Conservation (phyloP, 495 filamentous ascomycete species). For the Talaromyces trachyspermus region DNA sequence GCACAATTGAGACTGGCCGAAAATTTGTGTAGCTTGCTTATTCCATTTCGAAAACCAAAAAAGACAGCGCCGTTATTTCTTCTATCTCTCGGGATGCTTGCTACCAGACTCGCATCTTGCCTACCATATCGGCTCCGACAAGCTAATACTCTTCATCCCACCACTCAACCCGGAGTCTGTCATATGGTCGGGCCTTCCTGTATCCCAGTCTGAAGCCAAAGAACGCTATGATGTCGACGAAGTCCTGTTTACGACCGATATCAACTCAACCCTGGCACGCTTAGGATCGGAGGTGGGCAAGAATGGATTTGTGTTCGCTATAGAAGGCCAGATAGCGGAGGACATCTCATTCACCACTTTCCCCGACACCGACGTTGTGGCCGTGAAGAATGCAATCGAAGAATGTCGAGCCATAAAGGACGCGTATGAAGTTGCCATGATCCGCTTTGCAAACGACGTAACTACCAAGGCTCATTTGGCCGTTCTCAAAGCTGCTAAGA, state of each 20-base stretch:
- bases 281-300: conserved; percentile 34
- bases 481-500: conserved; percentile 57
- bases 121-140: conserved; percentile 65
- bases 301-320: conserved; percentile 56
- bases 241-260: conserved; percentile 58
- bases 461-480: conserved; percentile 68
- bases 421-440: conserved; percentile 74
- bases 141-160: conserved; percentile 87
- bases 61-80: conserved; percentile 83
- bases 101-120: conserved; percentile 74
- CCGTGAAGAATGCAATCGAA: conserved; percentile 71
- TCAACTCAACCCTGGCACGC: conserved; percentile 55
- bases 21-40: too few species aligned
- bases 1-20: too few species aligned
- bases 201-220: conserved; percentile 65
- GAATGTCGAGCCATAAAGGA: conserved; percentile 73
- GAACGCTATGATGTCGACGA: conserved; percentile 76
- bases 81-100: conserved; percentile 85
- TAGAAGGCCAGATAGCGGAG: conserved; percentile 62
- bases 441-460: conserved; percentile 76
- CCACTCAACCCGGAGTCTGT: conserved; percentile 80
- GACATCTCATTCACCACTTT: conserved; percentile 58
- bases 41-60: neutral
- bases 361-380: conserved; percentile 48
- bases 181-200: conserved; percentile 91